phyloP scores from a whole-genome alignment of 345 rosid genomes.

The Lepidium didymum region DNA sequence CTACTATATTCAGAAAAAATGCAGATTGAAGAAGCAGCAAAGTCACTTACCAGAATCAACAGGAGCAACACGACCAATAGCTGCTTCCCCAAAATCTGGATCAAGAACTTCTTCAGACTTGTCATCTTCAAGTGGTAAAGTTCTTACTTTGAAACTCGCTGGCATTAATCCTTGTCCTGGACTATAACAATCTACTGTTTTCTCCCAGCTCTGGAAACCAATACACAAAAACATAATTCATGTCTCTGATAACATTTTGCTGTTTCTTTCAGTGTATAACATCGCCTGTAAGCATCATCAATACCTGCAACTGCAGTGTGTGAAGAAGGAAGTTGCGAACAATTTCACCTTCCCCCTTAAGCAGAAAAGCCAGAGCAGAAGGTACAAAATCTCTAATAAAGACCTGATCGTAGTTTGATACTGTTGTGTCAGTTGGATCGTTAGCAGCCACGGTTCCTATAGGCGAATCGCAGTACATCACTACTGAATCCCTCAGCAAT shows the following conservation, averaged over 20 bases:
- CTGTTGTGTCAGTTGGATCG: slow-evolving; percentile 62
- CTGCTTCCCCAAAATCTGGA: slow-evolving; percentile 94
- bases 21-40: not conserved
- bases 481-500: slow-evolving; percentile 60
- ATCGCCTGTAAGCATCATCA: not conserved
- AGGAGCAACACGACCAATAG: slow-evolving; percentile 93
- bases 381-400: slow-evolving; percentile 93
- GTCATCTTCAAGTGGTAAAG: slow-evolving; percentile 60
- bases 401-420: slow-evolving; percentile 93
- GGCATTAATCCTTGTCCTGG: slow-evolving; percentile 96
- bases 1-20: not conserved
- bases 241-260: not conserved
- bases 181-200: slow-evolving; percentile 89
- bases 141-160: slow-evolving; percentile 89
- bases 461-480: slow-evolving; percentile 69
- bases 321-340: slow-evolving; percentile 93
- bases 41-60: slow-evolving; percentile 70
- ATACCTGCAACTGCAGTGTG: slow-evolving; percentile 89
- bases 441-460: slow-evolving; percentile 91
- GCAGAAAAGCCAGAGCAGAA: slow-evolving; percentile 79
- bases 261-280: not conserved
- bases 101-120: slow-evolving; percentile 73
- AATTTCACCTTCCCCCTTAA: slow-evolving; percentile 83
- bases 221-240: not conserved
- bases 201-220: slow-evolving; percentile 72